Percentiles rank a stretch among this genome's conserved stretches.
phyloP scores from a whole-genome alignment of 305 asterid species.

The Fraxinus sp. region DNA sequence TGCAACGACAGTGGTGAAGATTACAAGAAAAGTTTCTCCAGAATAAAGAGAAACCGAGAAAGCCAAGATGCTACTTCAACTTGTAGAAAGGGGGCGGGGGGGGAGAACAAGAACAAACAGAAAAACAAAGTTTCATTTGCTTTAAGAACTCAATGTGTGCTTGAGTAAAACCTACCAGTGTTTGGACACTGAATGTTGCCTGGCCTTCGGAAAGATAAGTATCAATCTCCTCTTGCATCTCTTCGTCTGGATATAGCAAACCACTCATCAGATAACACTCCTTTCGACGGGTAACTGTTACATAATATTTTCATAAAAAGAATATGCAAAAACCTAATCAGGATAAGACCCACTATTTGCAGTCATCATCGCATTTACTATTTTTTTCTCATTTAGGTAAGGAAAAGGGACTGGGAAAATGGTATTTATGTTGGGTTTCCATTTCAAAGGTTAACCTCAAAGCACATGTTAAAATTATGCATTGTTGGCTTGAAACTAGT shows the following conservation, averaged over 20 bases:
- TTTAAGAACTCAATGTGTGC: constrained; percentile 7
- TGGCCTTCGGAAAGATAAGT: constrained; percentile 62
- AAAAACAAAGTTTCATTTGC: not conserved
- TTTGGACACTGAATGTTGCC: constrained; percentile 64
- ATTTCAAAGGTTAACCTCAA: not conserved
- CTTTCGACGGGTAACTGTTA: not conserved
- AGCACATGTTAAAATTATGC: not conserved
- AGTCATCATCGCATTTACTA: not conserved
- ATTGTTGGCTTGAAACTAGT: not conserved
- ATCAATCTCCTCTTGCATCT: constrained; percentile 88
- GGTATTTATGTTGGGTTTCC: not conserved
- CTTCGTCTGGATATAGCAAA: constrained; percentile 61
- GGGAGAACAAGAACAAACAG: constrained; percentile 8
- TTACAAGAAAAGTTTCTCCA: not conserved
- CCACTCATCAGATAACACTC: constrained; percentile 27
- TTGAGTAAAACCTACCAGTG: constrained; percentile 57
- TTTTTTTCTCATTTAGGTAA: not conserved
- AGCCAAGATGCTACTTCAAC: not conserved
- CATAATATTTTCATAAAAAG: not conserved
- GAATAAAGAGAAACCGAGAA: not conserved
- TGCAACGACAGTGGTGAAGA: not conserved
- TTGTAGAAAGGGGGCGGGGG: not conserved
- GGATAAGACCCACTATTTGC: constrained; percentile 7
- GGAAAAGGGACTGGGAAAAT: not conserved
- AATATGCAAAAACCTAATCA: not conserved